These are phyloP conservation scores for Penicillium riverlandense DNA, from an alignment of 495 filamentous ascomycete genomes.

Conservation along the genomic window DNA sequence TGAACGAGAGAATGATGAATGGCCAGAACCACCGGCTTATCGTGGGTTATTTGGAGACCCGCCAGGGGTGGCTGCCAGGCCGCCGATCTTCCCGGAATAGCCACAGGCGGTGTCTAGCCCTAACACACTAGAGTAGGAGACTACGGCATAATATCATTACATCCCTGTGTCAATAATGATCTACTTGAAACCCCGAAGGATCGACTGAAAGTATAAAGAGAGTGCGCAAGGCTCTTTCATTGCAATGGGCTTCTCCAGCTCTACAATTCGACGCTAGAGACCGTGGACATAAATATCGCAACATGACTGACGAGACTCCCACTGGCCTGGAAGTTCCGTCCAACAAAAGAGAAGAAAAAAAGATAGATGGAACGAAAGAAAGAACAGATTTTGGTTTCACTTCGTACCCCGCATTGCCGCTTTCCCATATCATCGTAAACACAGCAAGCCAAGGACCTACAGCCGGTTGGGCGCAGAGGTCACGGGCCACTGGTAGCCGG, in stretches of 20 bases:
- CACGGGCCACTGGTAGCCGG: constrained; percentile 87
- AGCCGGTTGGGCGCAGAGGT: constrained; percentile 66
- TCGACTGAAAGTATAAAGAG: background rate
- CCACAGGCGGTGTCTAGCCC: no score
- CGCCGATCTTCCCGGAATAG: no score
- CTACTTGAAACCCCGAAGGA: background rate
- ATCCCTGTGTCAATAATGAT: no score
- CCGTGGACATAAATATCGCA: constrained; percentile 4
- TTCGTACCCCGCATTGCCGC: constrained; percentile 10
- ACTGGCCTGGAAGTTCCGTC: constrained; percentile 2
- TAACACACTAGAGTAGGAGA: no score
- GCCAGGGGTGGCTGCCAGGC: no score
- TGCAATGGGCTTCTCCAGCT: constrained; percentile 6
- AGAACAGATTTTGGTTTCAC: constrained; percentile 18
- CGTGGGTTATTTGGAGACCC: no score
- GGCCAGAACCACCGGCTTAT: no score
- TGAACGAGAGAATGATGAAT: no score
- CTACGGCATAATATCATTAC: no score
- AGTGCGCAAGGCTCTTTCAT: constrained; percentile 5
- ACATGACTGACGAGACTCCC: constrained; percentile 7
- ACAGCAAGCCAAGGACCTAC: constrained; percentile 28
- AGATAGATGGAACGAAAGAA: constrained; percentile 1
- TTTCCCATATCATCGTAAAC: constrained; percentile 21
- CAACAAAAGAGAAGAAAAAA: constrained; percentile 11
- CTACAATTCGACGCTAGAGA: constrained; percentile 1